These are phyloP conservation scores for Phytophthora pistaciae DNA, from an alignment of 352 stramenopile genomes.

Conservation along the genomic window DNA sequence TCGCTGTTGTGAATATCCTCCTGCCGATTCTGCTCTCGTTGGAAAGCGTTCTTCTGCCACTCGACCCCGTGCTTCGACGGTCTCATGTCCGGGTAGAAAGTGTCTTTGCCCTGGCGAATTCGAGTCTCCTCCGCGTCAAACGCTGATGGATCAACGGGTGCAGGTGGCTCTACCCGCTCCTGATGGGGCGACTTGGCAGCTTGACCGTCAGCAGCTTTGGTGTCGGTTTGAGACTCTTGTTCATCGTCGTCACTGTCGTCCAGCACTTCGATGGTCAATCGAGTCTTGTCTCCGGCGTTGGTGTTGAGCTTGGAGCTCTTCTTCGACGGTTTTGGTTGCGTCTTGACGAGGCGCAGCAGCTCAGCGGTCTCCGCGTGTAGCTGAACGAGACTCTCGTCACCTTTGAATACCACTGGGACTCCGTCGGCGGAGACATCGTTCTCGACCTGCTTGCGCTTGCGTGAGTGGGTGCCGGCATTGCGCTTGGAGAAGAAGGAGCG, in stretches of 20 bases:
- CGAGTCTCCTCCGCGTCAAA: conserved; percentile 68
- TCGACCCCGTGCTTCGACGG: conserved; percentile 62
- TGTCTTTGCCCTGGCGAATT: conserved; percentile 62
- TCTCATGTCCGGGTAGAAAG: conserved; percentile 64
- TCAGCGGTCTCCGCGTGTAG: conserved; percentile 68
- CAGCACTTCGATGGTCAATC: conserved; percentile 78
- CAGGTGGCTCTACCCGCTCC: conserved; percentile 1
- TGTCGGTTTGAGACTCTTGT: conserved; percentile 4
- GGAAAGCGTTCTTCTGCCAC: conserved; percentile 47
- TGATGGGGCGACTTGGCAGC: not conserved
- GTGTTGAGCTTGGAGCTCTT: conserved; percentile 33
- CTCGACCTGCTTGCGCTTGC: conserved; percentile 33
- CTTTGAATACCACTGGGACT: conserved; percentile 39
- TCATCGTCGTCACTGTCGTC: conserved; percentile 52
- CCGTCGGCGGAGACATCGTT: conserved; percentile 19
- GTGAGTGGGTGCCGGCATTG: conserved; percentile 26
- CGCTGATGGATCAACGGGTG: conserved; percentile 48
- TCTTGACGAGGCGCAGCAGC: conserved; percentile 70
- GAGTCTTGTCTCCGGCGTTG: conserved; percentile 30
- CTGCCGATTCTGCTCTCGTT: conserved; percentile 51
- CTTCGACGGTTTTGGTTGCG: conserved; percentile 29
- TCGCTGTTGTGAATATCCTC: conserved; percentile 37
- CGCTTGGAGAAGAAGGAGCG: conserved; percentile 51
- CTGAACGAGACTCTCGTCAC: conserved; percentile 62
- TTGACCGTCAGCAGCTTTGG: conserved; percentile 1